Evolutionary conservation across 352 stramenopile species (phyloP), one percentile per base, ranked within the genome.

Genomic region (Globisporangium ultimum): DNA sequence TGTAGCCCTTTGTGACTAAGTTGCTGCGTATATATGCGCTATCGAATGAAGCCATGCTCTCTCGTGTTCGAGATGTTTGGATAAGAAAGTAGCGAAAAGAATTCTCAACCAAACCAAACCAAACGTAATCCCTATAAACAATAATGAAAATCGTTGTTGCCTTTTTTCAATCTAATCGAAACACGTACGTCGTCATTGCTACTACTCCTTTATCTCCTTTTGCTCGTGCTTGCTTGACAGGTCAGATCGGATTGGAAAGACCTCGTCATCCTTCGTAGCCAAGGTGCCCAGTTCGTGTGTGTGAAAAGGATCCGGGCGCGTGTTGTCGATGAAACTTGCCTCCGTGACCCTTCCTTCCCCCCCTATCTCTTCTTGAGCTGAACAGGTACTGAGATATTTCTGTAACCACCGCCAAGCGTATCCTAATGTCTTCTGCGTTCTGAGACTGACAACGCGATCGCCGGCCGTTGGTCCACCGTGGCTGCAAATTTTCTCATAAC

Each of bases 1-100:
- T 46, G 56, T 51, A 56, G 56, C 56, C 28, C 28, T 52, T 50
- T 22, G 48, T 13, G 34, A 48, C 41, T 5, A 32, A 15, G 13
- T 48, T 63, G 41, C 48, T 63, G 56, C 56, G 43, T 62, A 51
- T 63, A 42, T 63, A 63, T 52, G 48, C 48, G 46, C 56, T 55
- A 28, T 34, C 15, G 36, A 18, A 47, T 45, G 40, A 21, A 21
- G 36, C 52, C 40, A 58, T n/a, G 21, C 15, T 21, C 9, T 21
- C 36, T 12, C 20, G 38, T 10, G 11, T 9, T 49, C 13, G 52
- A 48, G 40, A 18, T 11, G 7, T 38, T 36, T 36, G 36, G 22
- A 41, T 38, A 45, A 45, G 18, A 48, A 48, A 28, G 36, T 24
- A 56, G 36, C 14, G 49, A 42, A 56, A 56, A 28, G 41, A 18